A percentile compares a stretch with the other conserved stretches of the same genome.
Evolutionary conservation across 306 rosid genomes (phyloP).

Genomic region (Trifolium repens): DNA sequence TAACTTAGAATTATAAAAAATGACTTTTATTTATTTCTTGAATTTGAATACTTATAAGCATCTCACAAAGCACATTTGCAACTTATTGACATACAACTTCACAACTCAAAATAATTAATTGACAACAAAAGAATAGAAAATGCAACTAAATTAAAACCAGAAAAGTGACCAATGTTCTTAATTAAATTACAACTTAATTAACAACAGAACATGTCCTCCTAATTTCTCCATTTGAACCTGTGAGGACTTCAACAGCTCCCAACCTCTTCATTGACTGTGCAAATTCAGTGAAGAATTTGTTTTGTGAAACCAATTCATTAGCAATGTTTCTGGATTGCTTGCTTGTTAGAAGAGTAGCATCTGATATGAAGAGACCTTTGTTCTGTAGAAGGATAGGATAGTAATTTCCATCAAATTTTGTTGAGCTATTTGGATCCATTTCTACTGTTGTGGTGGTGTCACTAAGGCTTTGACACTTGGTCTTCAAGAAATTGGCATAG

Average conservation of each 20-base stretch:
- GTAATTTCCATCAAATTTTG: slow-evolving; percentile 49
- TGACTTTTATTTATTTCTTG: not conserved
- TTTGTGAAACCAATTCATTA: slow-evolving; percentile 26
- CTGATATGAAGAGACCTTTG: slow-evolving; percentile 63
- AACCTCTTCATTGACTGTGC: slow-evolving; percentile 59
- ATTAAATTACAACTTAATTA: slow-evolving; percentile 34
- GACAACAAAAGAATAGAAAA: not conserved
- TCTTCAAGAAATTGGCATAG: slow-evolving; percentile 44
- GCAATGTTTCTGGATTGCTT: slow-evolving; percentile 17
- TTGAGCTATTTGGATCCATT: slow-evolving; percentile 54
- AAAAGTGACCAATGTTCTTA: not conserved
- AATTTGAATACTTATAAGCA: not conserved
- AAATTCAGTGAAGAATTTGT: slow-evolving; percentile 50
- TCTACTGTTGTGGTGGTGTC: slow-evolving; percentile 46
- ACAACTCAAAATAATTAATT: not conserved
- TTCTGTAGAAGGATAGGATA: slow-evolving; percentile 41
- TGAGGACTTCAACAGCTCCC: slow-evolving; percentile 57
- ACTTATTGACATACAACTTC: not conserved
- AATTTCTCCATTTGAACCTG: slow-evolving; percentile 56
- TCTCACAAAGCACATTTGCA: slow-evolving; percentile 1
- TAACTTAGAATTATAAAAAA: not conserved
- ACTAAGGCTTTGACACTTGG: slow-evolving; percentile 35
- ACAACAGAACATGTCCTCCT: slow-evolving; percentile 60
- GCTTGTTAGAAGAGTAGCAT: slow-evolving; percentile 62
- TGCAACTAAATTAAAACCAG: not conserved